Evolutionary conservation across 148 eudicot species (phyloP).

Genomic region (Vaccinium darrowii): DNA sequence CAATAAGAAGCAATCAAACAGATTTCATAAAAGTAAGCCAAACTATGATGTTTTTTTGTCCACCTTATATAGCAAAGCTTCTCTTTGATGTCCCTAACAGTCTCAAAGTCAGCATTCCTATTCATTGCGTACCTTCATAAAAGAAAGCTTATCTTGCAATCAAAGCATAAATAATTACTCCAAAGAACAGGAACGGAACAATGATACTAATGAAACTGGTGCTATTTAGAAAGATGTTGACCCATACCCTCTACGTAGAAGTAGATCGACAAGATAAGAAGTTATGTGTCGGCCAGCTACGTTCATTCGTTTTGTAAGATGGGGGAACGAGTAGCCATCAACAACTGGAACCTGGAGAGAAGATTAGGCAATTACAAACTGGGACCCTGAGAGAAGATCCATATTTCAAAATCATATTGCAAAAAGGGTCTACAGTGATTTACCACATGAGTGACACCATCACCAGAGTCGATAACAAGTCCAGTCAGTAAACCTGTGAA

Average conservation of each 20-base stretch:
- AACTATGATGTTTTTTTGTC: conserved; percentile 15
- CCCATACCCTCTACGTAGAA: conserved; percentile 87
- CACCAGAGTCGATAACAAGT: conserved; percentile 96
- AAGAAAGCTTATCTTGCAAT: conserved; percentile 6
- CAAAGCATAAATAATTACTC: background rate
- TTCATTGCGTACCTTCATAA: conserved; percentile 92
- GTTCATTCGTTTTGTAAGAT: conserved; percentile 98
- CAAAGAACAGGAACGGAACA: conserved; percentile 12
- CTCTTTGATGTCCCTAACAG: conserved; percentile 94
- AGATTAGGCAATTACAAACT: conserved; percentile 59
- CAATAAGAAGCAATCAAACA: conserved; percentile 16
- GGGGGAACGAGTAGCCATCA: conserved; percentile 99
- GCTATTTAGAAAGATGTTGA: conserved; percentile 23
- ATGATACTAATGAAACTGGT: conserved; percentile 15
- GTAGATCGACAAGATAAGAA: conserved; percentile 93
- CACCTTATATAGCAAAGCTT: conserved; percentile 97
- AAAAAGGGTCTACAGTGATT: conserved; percentile 9
- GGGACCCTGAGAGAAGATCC: conserved; percentile 51
- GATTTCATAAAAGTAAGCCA: background rate
- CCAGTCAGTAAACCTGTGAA: conserved; percentile 86
- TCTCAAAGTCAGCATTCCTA: conserved; percentile 90
- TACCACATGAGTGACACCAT: conserved; percentile 99
- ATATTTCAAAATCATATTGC: conserved; percentile 11
- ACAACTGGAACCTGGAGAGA: conserved; percentile 90
- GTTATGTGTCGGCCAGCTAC: conserved; percentile 98